Percentiles rank a stretch among this genome's conserved stretches.
Conservation (phyloP, 441 rosid species). For the Euphorbia corollata region DNA sequence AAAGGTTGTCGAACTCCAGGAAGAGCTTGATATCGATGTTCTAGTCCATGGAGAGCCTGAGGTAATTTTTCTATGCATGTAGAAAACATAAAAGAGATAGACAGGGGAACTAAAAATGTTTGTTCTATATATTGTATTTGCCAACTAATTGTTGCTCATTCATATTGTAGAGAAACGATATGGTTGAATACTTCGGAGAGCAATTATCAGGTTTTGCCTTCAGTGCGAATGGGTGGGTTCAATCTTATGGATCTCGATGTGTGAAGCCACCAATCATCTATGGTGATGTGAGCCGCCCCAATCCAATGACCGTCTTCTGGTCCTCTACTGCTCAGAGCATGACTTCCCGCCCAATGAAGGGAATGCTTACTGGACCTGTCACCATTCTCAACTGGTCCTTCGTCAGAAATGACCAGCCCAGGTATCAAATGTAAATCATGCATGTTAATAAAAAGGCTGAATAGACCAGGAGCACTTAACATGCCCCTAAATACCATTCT, state of each 20-base stretch:
- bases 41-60: conserved; percentile 99
- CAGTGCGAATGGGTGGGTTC: conserved; percentile 95
- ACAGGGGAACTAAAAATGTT: background rate
- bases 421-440: conserved; percentile 31
- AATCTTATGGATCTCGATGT: conserved; percentile 91
- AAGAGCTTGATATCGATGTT: conserved; percentile 92
- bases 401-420: conserved; percentile 93
- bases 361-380: conserved; percentile 98
- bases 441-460: too few relatives aligned
- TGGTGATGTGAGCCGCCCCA: conserved; percentile 98
- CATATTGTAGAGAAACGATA: conserved; percentile 72
- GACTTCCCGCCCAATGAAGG: conserved; percentile 97
- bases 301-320: conserved; percentile 97
- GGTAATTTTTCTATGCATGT: conserved; percentile 35
- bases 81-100: background rate
- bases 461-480: too few relatives aligned
- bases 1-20: conserved; percentile 82
- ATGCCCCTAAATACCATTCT: too few relatives aligned
- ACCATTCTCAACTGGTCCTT: conserved; percentile 98
- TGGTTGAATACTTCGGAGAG: conserved; percentile 99
- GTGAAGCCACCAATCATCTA: conserved; percentile 97
- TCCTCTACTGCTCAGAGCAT: conserved; percentile 87
- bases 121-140: background rate
- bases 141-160: conserved; percentile 20
- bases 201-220: conserved; percentile 91